phyloP scores from a whole-genome alignment of 208 protist species.

The Tritrichomonas foetus region DNA sequence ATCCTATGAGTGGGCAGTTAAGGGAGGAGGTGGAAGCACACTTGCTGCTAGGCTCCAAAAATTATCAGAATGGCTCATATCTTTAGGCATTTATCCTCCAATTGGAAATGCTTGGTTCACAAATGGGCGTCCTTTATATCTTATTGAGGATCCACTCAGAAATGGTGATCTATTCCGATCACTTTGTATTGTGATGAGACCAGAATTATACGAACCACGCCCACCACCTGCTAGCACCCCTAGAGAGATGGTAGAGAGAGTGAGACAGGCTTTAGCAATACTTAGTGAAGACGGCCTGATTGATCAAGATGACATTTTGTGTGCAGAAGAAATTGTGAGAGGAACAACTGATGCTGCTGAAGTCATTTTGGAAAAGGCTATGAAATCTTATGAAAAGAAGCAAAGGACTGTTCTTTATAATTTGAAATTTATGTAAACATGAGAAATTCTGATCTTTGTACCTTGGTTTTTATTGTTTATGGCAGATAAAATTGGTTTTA shows the following conservation, averaged over 20 bases:
- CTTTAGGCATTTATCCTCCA: too few species aligned
- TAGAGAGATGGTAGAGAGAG: neutral
- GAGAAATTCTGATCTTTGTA: neutral
- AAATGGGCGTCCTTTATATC: neutral
- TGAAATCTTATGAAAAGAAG: neutral
- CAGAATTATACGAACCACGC: neutral
- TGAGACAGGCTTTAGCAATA: neutral
- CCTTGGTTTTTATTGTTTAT: neutral
- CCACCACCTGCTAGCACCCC: neutral
- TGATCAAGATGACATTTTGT: neutral
- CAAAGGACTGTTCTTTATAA: neutral
- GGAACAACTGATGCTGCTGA: neutral
- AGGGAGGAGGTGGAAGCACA: too few species aligned
- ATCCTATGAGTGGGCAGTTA: too few species aligned
- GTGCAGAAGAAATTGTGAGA: neutral
- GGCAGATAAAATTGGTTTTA: neutral
- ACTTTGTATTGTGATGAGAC: neutral
- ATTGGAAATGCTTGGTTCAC: too few species aligned
- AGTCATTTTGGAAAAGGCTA: too few species aligned
- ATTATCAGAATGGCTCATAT: too few species aligned
- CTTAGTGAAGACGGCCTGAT: neutral
- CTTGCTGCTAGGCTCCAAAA: too few species aligned
- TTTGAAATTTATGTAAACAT: neutral
- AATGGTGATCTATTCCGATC: neutral
- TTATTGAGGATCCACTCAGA: neutral